Evolutionary conservation across 176 grass and related monocot species (phyloP), one percentile per base, ranked within the genome.

Genomic region (Coix lacrymajobi): DNA sequence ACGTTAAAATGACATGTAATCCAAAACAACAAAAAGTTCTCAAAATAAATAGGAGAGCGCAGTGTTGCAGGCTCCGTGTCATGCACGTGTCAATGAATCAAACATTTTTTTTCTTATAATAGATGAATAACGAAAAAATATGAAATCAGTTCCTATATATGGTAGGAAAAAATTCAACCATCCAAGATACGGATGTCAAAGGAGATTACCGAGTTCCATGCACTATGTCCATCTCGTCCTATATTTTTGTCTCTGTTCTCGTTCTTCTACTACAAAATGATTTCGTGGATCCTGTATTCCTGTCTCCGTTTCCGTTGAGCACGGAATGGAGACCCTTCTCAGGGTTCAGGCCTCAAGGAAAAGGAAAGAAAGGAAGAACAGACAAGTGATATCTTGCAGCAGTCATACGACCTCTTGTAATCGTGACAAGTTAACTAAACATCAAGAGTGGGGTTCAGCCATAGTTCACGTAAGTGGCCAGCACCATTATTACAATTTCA

Each of bases 401-500:
- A 62, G 13, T 62, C 75, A 20, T 36, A 39, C 37, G 37, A 1
- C 37, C 37, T 39, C 37, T 39, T 39, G 37, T 39, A 39, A 39
- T 39, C 17, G 13, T 22, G 63, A 79, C 52, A 70, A 45, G 24
- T 71, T 79, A 39, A 52, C 28, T 13, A 36, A 12, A 58, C 69
- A 75, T 61, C 62, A 60, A 60, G 7, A 44, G 62, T 13, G 58
- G n/a, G 20, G 48, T 36, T n/a, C n/a, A n/a, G n/a, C n/a, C n/a
- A n/a, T n/a, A n/a, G n/a, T 58, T 66, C 43, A 11, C 52, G 19
- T 5, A 10, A 30, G 39, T 24, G 61, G 61, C 31, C 11, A 61
- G 75, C 48, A 57, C 17, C 31, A 49, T 89, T 80, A 80, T 84
- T 84, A 88, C 68, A 88, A 24, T 66, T 84, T 83, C 19, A 70